Conservation (phyloP, 1,284 basidiomycete genomes). For the Trichosporon inkin region DNA sequence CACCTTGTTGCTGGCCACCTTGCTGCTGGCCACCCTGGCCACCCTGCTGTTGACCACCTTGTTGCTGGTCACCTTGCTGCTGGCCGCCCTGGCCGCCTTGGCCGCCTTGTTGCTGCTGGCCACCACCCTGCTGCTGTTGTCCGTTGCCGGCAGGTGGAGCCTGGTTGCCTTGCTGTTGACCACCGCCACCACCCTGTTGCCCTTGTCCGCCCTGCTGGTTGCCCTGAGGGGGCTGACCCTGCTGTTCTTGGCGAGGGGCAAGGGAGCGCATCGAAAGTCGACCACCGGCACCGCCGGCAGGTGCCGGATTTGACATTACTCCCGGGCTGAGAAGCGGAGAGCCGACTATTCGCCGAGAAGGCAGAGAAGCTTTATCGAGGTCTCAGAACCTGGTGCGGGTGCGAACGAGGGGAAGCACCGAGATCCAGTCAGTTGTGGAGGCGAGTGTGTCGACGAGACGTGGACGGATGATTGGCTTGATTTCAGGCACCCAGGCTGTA, state of each 20-base stretch:
- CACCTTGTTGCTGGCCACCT: not conserved
- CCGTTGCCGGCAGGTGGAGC: not conserved
- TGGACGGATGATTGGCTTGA: not conserved
- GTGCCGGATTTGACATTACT: constrained; percentile 6
- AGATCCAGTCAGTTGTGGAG: not conserved
- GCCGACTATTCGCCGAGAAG: too few species aligned
- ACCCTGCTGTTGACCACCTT: not conserved
- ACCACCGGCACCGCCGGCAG: constrained; percentile 7
- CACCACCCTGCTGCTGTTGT: not conserved
- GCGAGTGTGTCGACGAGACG: not conserved
- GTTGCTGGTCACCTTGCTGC: not conserved
- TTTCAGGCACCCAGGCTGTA: not conserved
- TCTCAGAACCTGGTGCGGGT: not conserved
- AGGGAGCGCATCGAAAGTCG: not conserved
- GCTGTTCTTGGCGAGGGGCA: not conserved
- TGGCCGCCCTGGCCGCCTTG: not conserved
- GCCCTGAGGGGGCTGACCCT: too few species aligned
- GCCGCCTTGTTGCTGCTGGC: not conserved
- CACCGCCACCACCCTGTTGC: not conserved
- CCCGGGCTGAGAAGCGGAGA: not conserved
- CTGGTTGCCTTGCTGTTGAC: not conserved
- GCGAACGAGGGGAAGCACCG: not conserved
- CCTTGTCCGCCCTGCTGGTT: not conserved
- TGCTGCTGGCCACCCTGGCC: not conserved
- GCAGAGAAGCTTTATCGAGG: too few species aligned